These are phyloP conservation scores for Monosporascus sp. DNA, from an alignment of 2,329 filamentous ascomycete species.

Conservation along the genomic window DNA sequence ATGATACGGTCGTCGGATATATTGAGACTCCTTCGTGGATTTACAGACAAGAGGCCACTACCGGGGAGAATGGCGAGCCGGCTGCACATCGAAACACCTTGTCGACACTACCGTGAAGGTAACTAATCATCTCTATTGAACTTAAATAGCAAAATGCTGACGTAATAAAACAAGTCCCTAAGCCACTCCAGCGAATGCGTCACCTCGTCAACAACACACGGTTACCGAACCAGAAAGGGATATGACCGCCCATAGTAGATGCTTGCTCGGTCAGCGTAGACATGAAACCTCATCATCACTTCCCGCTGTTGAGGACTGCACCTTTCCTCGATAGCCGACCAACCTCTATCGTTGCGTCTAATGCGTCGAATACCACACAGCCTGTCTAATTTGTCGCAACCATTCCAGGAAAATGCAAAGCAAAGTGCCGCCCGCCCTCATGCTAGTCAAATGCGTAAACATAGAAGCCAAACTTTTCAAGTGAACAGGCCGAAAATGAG, in stretches of 20 bases:
- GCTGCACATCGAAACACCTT: no score
- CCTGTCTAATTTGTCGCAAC: conserved; percentile 28
- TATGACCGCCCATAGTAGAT: conserved; percentile 14
- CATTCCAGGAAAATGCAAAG: conserved; percentile 31
- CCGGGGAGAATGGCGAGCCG: no score
- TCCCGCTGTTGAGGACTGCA: conserved; percentile 14
- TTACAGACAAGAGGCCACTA: no score
- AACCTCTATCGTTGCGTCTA: conserved; percentile 29
- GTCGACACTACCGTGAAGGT: no score
- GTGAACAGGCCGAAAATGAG: conserved; percentile 17
- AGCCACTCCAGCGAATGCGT: not conserved
- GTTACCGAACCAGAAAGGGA: conserved; percentile 9
- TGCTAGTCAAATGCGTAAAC: conserved; percentile 23
- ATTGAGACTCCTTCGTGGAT: no score
- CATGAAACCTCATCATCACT: conserved; percentile 24
- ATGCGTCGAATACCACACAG: conserved; percentile 25
- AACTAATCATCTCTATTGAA: not conserved
- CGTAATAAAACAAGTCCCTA: not conserved
- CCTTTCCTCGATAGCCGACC: conserved; percentile 14
- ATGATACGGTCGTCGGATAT: no score
- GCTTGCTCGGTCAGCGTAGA: conserved; percentile 17
- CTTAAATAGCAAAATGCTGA: not conserved
- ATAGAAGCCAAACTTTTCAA: conserved; percentile 26
- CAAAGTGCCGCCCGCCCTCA: conserved; percentile 28
- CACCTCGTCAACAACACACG: not conserved